Base-by-base conservation (phyloP, 441 rosid genomes). In the Eruca vesicaria region DNA sequence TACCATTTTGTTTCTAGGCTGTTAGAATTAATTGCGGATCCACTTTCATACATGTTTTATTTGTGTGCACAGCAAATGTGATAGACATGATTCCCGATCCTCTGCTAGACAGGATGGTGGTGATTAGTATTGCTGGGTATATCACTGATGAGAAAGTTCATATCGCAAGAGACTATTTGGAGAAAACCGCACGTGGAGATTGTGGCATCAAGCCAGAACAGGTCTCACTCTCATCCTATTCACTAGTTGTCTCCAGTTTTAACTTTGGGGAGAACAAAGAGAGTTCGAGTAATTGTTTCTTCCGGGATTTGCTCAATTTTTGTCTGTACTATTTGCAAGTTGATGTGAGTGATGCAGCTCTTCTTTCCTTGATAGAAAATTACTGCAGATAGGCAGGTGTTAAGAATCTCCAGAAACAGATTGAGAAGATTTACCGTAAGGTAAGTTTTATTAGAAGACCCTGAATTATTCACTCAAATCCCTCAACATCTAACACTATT, bases 361-460 rank as follows among this genome's bases (percentile, higher is more conserved):
- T 96, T 80, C 98, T 94, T 80, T 86, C 83, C 66, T 90, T 96
- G 75, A 88, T 96, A 60, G 99, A 96, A 82, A 94, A 82, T 83
- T 96, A 94, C 82, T 96, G 99, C 82, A 86, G 98, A 87, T 97
- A 96, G 85, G 98, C 99, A 55, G 99, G 98, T 71, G 98, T 96
- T 72, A 76, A 98, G 81, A 96, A 96, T 89, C 99, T 96, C 80
- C 99, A 92, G 80, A 96, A 96, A 82, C 99, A 96, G 31, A 94
- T 96, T 71, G 99, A 96, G 75, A 96, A 96, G 90, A 94, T 96
- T 12, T 94, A 96, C 76, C 98, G 99, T 21, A 96, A 94, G 97
- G 99, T 92, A 72, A 72, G n/a, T 77, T 64, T 58, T 62, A 41
- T 28, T 53, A 23, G 33, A 28, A 69, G n/a, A 31, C 72, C 50